Conservation (phyloP, 768 basidiomycete species). For the Strobilomyces echinocephalus region DNA sequence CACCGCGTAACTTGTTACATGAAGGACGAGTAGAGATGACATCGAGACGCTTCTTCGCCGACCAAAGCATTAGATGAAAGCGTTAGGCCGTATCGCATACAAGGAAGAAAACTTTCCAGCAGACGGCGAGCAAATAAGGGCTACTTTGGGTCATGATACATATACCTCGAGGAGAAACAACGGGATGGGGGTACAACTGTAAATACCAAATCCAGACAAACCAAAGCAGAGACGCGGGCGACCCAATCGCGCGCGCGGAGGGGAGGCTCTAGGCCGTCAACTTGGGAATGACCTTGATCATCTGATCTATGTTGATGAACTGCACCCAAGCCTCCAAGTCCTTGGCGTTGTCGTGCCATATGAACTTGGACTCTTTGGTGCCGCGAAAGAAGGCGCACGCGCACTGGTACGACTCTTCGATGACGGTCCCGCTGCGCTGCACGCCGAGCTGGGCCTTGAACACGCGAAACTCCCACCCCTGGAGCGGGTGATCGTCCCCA, state of each 20-base stretch:
- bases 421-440: constrained; percentile 44
- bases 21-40: neutral
- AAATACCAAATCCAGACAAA: neutral
- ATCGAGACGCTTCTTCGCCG: neutral
- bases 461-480: constrained; percentile 84
- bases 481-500: constrained; percentile 64
- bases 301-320: constrained; percentile 78
- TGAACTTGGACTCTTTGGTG: constrained; percentile 56
- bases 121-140: neutral
- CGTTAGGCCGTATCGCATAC: constrained; percentile 10
- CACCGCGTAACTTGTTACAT: neutral
- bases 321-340: constrained; percentile 78
- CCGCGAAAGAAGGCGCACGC: constrained; percentile 75
- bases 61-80: constrained; percentile 4
- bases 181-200: neutral
- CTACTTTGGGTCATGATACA: neutral
- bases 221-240: neutral
- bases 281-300: constrained; percentile 75
- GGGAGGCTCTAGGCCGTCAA: constrained; percentile 46
- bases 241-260: no score
- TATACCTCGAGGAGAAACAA: neutral
- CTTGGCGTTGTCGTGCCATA: constrained; percentile 64
- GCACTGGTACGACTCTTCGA: constrained; percentile 72
- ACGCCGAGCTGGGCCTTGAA: constrained; percentile 73
- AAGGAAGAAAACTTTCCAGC: neutral